Conservation (phyloP, 768 basidiomycete genomes). For the Collybia mongolica region DNA sequence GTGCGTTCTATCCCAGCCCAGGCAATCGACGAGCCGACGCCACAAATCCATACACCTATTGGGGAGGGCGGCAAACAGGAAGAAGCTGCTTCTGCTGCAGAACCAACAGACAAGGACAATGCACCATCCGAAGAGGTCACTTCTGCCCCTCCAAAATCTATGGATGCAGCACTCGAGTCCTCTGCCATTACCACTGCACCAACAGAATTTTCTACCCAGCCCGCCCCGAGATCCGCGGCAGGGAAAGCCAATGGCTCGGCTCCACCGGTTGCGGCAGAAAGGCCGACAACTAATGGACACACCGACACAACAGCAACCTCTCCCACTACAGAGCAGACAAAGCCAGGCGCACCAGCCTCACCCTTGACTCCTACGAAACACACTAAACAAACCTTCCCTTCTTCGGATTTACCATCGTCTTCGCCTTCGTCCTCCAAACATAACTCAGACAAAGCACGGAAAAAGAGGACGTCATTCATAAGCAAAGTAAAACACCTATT, state of each 20-base stretch:
- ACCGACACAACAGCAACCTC: neutral
- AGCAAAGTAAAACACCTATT: constrained; percentile 55
- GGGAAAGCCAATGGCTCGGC: neutral
- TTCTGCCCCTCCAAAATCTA: too few species aligned
- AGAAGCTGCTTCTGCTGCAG: neutral
- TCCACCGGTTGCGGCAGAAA: neutral
- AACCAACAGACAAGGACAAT: constrained; percentile 3
- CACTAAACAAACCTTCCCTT: constrained; percentile 22
- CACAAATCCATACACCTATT: neutral
- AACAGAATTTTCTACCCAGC: constrained; percentile 3
- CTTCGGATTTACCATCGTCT: constrained; percentile 15
- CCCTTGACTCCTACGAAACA: constrained; percentile 18
- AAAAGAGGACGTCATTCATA: constrained; percentile 55
- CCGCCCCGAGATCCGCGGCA: constrained; percentile 5
- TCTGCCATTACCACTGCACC: neutral
- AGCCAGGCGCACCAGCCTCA: constrained; percentile 13
- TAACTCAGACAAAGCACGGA: constrained; percentile 34
- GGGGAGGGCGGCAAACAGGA: neutral
- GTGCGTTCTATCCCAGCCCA: neutral
- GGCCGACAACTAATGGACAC: constrained; percentile 5
- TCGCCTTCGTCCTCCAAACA: constrained; percentile 32
- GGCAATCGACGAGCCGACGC: neutral
- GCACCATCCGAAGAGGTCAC: neutral
- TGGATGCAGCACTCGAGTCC: neutral
- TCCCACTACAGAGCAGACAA: constrained; percentile 3